Evolutionary conservation across 2,329 filamentous ascomycete species (phyloP).

Genomic region (Penicillium paneum): DNA sequence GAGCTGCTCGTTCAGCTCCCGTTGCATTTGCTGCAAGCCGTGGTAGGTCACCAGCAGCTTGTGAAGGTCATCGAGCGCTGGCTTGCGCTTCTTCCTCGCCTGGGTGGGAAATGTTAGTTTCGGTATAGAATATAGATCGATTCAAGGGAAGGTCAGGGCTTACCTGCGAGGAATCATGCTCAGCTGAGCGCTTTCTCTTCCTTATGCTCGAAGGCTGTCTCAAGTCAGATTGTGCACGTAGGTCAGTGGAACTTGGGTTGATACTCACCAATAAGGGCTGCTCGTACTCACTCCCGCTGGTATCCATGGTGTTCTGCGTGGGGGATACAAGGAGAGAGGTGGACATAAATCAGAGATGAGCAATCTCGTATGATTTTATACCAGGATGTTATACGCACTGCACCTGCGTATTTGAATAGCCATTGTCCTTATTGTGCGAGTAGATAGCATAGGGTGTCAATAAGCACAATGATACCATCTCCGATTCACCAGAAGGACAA

Average conservation of each 20-base stretch:
- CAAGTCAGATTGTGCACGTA: background rate
- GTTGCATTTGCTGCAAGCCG: background rate
- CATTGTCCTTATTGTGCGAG: background rate
- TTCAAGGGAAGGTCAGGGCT: too few species aligned
- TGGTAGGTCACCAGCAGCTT: background rate
- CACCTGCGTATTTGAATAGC: background rate
- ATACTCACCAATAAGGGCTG: background rate
- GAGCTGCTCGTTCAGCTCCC: background rate
- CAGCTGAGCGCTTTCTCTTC: background rate
- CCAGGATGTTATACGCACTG: background rate
- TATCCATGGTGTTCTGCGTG: background rate
- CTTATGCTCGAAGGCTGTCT: background rate
- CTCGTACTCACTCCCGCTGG: background rate
- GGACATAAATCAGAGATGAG: background rate
- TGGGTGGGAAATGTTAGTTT: background rate
- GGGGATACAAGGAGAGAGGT: background rate
- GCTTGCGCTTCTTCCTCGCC: background rate
- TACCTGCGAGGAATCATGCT: background rate
- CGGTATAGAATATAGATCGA: background rate
- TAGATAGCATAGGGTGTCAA: background rate
- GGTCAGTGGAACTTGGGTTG: background rate
- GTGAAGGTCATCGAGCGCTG: background rate
- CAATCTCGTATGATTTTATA: background rate
- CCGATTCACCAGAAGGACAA: background rate
- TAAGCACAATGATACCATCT: background rate